These are phyloP conservation scores for Mycena polygramma DNA, from an alignment of 768 basidiomycete genomes.

Conservation along the genomic window DNA sequence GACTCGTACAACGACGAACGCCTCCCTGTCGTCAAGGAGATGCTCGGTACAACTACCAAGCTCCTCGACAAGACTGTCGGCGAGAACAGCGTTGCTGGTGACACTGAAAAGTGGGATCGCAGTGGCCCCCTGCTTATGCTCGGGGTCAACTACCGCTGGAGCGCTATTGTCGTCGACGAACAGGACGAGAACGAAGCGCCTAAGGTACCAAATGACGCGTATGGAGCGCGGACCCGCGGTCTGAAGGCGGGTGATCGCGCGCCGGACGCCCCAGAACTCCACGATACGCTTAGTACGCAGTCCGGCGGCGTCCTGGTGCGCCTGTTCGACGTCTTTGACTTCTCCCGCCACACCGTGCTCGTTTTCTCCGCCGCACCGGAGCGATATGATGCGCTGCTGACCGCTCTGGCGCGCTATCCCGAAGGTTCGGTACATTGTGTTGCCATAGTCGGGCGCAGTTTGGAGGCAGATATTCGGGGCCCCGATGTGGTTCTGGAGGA, in stretches of 20 bases:
- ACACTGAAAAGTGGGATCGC: slow-evolving; percentile 37
- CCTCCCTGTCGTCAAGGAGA: slow-evolving; percentile 45
- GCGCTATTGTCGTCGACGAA: background rate
- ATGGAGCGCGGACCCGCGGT: background rate
- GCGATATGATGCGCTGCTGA: background rate
- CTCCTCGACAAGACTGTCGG: slow-evolving; percentile 34
- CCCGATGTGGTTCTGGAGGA: slow-evolving; percentile 9
- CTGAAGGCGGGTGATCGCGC: background rate
- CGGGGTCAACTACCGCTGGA: slow-evolving; percentile 55
- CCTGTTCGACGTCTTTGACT: slow-evolving; percentile 47
- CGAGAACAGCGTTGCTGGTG: slow-evolving; percentile 18
- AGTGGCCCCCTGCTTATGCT: slow-evolving; percentile 52
- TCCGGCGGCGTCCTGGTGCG: slow-evolving; percentile 2
- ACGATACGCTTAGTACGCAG: slow-evolving; percentile 20
- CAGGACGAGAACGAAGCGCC: background rate
- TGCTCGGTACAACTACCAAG: slow-evolving; percentile 41
- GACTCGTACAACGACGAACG: slow-evolving; percentile 46
- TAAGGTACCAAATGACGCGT: background rate
- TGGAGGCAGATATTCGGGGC: background rate
- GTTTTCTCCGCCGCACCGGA: slow-evolving; percentile 43
- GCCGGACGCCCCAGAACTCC: slow-evolving; percentile 46
- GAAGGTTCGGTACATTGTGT: slow-evolving; percentile 61
- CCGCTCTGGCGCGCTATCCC: background rate
- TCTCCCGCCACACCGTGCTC: slow-evolving; percentile 50
- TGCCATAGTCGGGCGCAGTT: background rate